Percentiles rank a stretch among this genome's conserved stretches.
These are phyloP conservation scores for Podila horticola DNA, from an alignment of 192 early-diverging fungal species.

Conservation along the genomic window DNA sequence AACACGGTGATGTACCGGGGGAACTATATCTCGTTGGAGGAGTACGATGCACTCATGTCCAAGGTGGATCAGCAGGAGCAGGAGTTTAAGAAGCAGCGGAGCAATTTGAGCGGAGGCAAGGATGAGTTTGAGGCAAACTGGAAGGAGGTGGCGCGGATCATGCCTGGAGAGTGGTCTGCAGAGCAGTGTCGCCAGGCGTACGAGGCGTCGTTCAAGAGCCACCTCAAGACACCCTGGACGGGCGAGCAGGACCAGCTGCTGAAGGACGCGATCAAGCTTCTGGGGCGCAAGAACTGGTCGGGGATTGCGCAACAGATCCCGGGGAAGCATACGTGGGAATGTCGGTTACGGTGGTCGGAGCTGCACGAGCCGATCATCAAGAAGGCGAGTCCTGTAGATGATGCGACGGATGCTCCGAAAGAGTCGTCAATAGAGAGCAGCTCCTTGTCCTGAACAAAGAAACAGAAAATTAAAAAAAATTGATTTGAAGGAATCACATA, in stretches of 20 bases:
- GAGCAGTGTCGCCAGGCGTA: conserved; percentile 32
- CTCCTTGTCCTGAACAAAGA: no score
- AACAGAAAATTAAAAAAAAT: no score
- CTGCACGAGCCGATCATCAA: conserved; percentile 18
- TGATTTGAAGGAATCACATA: no score
- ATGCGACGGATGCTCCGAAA: not conserved
- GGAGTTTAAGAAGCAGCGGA: not conserved
- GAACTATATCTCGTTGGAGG: conserved; percentile 17
- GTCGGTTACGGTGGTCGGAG: conserved; percentile 37
- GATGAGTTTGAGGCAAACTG: conserved; percentile 19
- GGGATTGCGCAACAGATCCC: conserved; percentile 4
- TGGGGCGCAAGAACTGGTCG: conserved; percentile 41
- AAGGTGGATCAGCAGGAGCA: conserved; percentile 27
- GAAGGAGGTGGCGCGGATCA: conserved; percentile 19
- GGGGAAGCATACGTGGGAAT: conserved; percentile 30
- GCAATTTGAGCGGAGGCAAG: not conserved
- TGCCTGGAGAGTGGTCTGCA: conserved; percentile 29
- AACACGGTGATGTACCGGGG: conserved; percentile 11
- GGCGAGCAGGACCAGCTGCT: conserved; percentile 13
- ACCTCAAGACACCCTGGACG: conserved; percentile 26
- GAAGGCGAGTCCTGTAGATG: not conserved
- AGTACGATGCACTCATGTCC: conserved; percentile 29
- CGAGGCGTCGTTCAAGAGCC: conserved; percentile 35
- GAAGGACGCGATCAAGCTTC: not conserved
- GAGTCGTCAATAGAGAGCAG: not conserved